Evolutionary conservation across 164 flowering plant species (phyloP), one percentile per base, ranked within the genome.

Genomic region (Hamamelis virginiana): DNA sequence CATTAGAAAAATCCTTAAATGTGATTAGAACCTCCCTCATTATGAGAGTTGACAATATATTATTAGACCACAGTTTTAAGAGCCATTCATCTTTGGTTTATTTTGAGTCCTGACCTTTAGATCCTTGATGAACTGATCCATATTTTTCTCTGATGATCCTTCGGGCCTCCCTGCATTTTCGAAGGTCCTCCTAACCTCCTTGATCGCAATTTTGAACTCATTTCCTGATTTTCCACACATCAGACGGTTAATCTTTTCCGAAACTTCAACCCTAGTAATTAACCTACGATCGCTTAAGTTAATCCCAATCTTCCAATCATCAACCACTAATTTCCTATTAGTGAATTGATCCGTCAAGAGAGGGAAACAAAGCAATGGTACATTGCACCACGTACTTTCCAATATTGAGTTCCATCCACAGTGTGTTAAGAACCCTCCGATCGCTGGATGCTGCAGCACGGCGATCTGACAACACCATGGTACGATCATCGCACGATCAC

Each of bases 401-500:
- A 90, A 43, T 14, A 85, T 78, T 0, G 97, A 93, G 60, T 89
- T 92, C 95, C 97, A 88, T 14, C 97, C 95, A 27, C 92, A 89
- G 67, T 92, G 98, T 0, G 91, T 86, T 46, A 92, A 65, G 70
- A 92, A 91, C 68, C 95, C 98, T 50, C 95, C 93, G 10, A 87
- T 67, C 0, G 92, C 84, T 4, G 79, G 84, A 69, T 89, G 89
- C 11, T 79, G 56, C 61, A 93, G 22, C 28, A 89, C 92, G 4
- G 45, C 62, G 1, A 25, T 84, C 63, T 93, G 97, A 38, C 72
- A 41, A 65, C 97, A 90, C 98, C 98, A 93, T 0, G 74, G 84
- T 38, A 92, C 74, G 55, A 92, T 64, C 60, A 89, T 74, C 45
- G 80, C 85, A 23, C 78, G 72, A 14, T 79, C 85, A 0, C 59